Conservation (phyloP, 352 stramenopile genomes). For the Globisporangium middletonii region DNA sequence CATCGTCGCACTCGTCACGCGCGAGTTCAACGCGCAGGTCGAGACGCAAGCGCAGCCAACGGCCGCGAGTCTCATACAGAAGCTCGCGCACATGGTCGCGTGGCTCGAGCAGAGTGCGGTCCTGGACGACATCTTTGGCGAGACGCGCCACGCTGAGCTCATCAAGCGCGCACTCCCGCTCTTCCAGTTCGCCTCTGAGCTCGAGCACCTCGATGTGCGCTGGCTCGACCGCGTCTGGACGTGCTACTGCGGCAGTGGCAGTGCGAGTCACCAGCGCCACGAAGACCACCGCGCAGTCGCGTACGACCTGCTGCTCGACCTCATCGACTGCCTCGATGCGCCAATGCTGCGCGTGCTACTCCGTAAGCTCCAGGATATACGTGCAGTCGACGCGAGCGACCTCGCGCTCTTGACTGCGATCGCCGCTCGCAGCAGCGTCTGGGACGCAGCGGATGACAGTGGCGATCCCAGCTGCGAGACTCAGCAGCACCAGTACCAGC, state of each 20-base stretch:
- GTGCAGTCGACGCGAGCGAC: conserved; percentile 23
- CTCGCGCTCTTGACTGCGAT: conserved; percentile 28
- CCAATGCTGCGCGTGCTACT: conserved; percentile 29
- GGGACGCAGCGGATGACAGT: neutral
- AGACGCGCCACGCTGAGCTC: conserved; percentile 62
- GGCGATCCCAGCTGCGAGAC: neutral
- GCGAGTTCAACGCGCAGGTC: conserved; percentile 35
- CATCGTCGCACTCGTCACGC: conserved; percentile 38
- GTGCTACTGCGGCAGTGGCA: conserved; percentile 32
- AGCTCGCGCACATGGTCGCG: conserved; percentile 25
- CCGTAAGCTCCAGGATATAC: conserved; percentile 15
- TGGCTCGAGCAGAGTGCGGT: conserved; percentile 51
- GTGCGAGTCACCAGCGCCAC: conserved; percentile 22
- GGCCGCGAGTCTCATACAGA: conserved; percentile 15
- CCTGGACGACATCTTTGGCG: conserved; percentile 48
- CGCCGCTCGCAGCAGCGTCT: conserved; percentile 14
- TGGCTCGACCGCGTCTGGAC: conserved; percentile 54
- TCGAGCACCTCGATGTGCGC: conserved; percentile 22
- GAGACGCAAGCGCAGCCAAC: conserved; percentile 25
- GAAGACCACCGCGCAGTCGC: conserved; percentile 33
- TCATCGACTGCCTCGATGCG: conserved; percentile 43
- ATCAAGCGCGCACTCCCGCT: conserved; percentile 54
- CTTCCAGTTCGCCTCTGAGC: conserved; percentile 46
- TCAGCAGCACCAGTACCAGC: neutral
- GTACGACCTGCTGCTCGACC: conserved; percentile 47